phyloP scores from a whole-genome alignment of 2,329 filamentous ascomycete species.

The Colletotrichum cereale region DNA sequence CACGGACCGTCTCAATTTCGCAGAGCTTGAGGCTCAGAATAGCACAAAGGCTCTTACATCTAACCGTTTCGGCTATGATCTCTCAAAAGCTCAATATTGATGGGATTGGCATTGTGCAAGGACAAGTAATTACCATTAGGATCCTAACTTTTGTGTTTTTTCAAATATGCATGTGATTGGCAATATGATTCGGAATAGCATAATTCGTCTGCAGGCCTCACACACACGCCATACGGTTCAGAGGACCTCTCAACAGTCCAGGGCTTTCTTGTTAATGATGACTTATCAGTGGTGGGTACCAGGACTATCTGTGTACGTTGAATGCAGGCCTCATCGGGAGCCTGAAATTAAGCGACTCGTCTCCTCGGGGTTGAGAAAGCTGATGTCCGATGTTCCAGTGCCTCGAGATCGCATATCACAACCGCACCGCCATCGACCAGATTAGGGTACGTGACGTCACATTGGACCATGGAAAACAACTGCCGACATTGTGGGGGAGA shows the following conservation, averaged over 20 bases:
- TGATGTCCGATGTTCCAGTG: neutral
- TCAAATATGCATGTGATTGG: neutral
- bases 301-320: no score
- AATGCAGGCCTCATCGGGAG: neutral
- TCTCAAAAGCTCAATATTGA: no score
- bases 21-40: no score
- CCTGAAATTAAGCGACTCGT: neutral
- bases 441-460: neutral
- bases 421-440: no score
- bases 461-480: neutral
- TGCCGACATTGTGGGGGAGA: neutral
- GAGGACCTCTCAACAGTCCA: neutral
- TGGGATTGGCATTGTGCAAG: no score
- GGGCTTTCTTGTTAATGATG: neutral
- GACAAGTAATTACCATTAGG: no score
- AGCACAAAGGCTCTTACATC: no score
- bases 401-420: neutral
- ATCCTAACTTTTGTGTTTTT: neutral
- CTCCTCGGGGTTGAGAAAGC: neutral
- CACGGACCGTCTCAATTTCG: no score
- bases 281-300: no score
- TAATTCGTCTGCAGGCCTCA: neutral
- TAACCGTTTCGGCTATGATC: no score
- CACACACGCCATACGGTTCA: neutral
- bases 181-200: neutral